A percentile compares a stretch with the other conserved stretches of the same genome.
These are phyloP conservation scores for Ilyonectria sp. DNA, from an alignment of 2,329 filamentous ascomycete species.

Conservation along the genomic window DNA sequence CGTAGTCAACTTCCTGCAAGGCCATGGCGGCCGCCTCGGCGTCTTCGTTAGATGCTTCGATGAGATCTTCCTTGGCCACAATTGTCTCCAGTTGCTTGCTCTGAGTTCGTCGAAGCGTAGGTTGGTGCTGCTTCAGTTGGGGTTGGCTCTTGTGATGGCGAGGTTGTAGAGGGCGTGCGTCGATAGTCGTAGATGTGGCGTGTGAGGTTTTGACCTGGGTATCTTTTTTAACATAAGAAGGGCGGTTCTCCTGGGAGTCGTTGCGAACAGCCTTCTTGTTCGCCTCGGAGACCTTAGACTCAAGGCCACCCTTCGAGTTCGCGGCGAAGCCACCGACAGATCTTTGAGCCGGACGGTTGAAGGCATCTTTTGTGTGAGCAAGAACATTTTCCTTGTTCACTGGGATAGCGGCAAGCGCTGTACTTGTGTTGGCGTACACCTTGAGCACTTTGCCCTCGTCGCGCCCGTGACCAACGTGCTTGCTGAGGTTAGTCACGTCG, in stretches of 20 bases:
- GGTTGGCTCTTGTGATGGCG: constrained; percentile 71
- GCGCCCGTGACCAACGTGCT: constrained; percentile 50
- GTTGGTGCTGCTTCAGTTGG: constrained; percentile 61
- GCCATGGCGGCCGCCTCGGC: constrained; percentile 30
- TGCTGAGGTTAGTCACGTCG: constrained; percentile 82
- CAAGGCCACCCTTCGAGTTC: constrained; percentile 43
- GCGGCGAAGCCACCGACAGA: constrained; percentile 36
- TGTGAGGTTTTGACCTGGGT: constrained; percentile 36
- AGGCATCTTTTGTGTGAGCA: constrained; percentile 52
- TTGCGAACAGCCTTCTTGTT: constrained; percentile 42
- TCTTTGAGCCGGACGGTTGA: constrained; percentile 57
- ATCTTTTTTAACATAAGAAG: constrained; percentile 41
- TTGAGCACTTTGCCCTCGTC: constrained; percentile 57
- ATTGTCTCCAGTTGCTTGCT: constrained; percentile 58
- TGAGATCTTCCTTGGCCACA: constrained; percentile 34
- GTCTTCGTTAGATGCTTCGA: constrained; percentile 28
- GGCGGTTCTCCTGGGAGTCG: constrained; percentile 32
- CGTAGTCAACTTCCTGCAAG: constrained; percentile 39
- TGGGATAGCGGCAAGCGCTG: constrained; percentile 43
- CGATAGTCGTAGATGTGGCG: constrained; percentile 33
- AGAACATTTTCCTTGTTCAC: constrained; percentile 63
- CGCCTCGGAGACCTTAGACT: constrained; percentile 45
- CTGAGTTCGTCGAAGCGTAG: constrained; percentile 60
- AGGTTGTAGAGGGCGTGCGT: constrained; percentile 52
- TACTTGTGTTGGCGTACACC: constrained; percentile 45